Evolutionary conservation across 345 rosid species (phyloP).

Genomic region (Psidium guajava): DNA sequence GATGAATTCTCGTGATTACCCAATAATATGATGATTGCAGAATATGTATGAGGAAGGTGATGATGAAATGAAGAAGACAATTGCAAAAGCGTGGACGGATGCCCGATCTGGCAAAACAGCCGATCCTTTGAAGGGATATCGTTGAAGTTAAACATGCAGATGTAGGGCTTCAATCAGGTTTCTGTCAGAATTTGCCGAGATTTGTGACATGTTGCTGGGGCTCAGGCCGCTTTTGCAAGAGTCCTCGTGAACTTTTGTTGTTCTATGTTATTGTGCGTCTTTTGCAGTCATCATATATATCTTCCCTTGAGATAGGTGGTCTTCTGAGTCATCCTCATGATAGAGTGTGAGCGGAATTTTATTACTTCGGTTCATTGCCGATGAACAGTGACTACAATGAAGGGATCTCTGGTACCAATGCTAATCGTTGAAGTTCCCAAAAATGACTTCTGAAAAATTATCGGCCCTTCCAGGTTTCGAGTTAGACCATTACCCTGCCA

Average conservation of each 20-base stretch:
- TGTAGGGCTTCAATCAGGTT: neutral
- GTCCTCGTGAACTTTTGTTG: neutral
- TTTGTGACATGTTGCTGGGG: neutral
- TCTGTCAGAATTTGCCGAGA: neutral
- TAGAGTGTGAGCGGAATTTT: neutral
- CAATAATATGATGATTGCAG: constrained; percentile 17
- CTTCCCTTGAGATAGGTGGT: neutral
- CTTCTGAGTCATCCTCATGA: neutral
- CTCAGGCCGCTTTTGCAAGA: neutral
- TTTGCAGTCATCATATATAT: neutral
- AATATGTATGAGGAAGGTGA: constrained; percentile 96
- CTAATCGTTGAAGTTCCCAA: neutral
- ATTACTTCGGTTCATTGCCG: neutral
- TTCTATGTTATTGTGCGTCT: neutral
- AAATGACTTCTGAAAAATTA: neutral
- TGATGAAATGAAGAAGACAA: constrained; percentile 85
- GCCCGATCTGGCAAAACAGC: constrained; percentile 85
- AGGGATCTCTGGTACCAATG: neutral
- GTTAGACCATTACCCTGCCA: neutral
- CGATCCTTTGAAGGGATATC: constrained; percentile 50
- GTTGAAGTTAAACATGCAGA: neutral
- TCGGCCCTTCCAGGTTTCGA: neutral
- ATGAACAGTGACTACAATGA: neutral
- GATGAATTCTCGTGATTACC: neutral
- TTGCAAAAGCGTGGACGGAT: constrained; percentile 98